These are phyloP conservation scores for Trichoderma sp. DNA, from an alignment of 2,329 filamentous ascomycete genomes.

Conservation along the genomic window DNA sequence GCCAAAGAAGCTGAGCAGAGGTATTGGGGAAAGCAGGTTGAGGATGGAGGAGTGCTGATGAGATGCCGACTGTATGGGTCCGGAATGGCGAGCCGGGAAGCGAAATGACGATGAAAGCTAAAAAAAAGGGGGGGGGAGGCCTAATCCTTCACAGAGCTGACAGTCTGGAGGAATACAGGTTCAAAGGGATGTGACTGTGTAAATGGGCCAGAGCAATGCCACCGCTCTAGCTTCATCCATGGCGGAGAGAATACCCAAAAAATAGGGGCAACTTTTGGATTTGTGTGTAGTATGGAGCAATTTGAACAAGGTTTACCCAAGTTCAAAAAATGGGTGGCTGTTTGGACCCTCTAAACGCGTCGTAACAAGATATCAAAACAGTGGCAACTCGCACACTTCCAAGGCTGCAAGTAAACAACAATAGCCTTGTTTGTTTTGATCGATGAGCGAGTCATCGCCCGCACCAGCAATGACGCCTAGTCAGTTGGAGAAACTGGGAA, in stretches of 20 bases:
- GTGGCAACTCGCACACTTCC: neutral
- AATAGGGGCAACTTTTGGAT: neutral
- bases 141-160: neutral
- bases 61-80: slow-evolving; percentile 27
- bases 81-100: slow-evolving; percentile 34
- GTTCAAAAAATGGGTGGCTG: neutral
- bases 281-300: neutral
- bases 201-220: neutral
- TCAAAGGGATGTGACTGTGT: neutral
- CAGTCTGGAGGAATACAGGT: neutral
- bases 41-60: neutral
- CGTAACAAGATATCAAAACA: neutral
- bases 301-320: neutral
- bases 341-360: neutral
- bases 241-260: neutral
- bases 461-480: neutral
- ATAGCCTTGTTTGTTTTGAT: slow-evolving; percentile 36
- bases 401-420: slow-evolving; percentile 9
- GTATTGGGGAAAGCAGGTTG: neutral
- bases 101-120: slow-evolving; percentile 29
- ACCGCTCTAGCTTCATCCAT: neutral
- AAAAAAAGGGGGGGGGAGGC: slow-evolving; percentile 23
- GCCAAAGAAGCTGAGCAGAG: neutral
- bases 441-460: slow-evolving; percentile 23
- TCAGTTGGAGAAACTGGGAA: neutral